Conservation (phyloP, 1,284 basidiomycete genomes). For the Laetiporus sulphureus region DNA sequence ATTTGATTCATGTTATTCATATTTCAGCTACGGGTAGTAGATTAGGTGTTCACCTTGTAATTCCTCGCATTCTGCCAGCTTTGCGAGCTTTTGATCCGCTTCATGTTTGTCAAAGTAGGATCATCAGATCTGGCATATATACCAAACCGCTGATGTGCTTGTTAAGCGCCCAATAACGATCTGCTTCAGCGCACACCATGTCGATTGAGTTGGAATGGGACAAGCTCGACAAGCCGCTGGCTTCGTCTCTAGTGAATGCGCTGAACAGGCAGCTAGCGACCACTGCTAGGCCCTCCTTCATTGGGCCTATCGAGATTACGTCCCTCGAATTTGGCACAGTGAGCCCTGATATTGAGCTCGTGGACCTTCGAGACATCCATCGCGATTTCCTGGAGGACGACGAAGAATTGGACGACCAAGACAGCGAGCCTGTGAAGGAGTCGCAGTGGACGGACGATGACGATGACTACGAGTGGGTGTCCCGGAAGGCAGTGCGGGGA, state of each 20-base stretch:
- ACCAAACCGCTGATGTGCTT: background rate
- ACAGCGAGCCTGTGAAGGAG: conserved; percentile 39
- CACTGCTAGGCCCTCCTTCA: conserved; percentile 80
- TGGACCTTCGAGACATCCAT: conserved; percentile 91
- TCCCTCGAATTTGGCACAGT: conserved; percentile 84
- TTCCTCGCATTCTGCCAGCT: conserved; percentile 5
- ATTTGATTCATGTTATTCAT: conserved; percentile 12
- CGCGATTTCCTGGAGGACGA: conserved; percentile 87
- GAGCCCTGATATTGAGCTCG: conserved; percentile 82
- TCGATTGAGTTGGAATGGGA: conserved; percentile 79
- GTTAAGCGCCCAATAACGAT: background rate
- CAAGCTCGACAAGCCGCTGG: conserved; percentile 66
- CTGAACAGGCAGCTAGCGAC: conserved; percentile 77
- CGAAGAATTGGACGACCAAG: conserved; percentile 45
- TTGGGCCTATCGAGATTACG: conserved; percentile 85
- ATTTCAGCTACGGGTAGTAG: conserved; percentile 14
- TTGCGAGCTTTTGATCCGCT: too few relatives aligned
- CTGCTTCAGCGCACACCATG: conserved; percentile 34
- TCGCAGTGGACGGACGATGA: conserved; percentile 43
- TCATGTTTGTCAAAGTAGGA: too few relatives aligned
- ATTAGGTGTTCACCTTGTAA: conserved; percentile 16
- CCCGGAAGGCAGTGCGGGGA: conserved; percentile 48
- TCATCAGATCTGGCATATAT: too few relatives aligned
- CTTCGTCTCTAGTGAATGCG: conserved; percentile 63
- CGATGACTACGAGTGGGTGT: conserved; percentile 71